Percentiles rank a stretch among this genome's conserved stretches.
These are phyloP conservation scores for Tritrichomonas foetus DNA, from an alignment of 208 protist species.

Conservation along the genomic window DNA sequence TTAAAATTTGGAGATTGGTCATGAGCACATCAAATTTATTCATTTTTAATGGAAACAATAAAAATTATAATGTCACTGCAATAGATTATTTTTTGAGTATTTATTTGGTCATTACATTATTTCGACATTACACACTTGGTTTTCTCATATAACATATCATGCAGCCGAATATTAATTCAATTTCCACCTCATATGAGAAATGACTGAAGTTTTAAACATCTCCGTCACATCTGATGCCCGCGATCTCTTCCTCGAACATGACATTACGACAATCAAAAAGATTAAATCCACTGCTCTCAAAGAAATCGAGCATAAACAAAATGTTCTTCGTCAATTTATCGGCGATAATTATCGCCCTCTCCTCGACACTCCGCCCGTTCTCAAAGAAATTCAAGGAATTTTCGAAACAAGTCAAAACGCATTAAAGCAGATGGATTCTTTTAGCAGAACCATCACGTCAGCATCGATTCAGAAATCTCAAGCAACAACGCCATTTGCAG, in stretches of 20 bases:
- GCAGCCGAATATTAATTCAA: too few species aligned
- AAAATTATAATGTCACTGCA: too few species aligned
- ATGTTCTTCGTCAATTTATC: conserved; percentile 1
- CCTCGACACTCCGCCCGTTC: background rate
- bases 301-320: conserved; percentile 13
- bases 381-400: conserved; percentile 6
- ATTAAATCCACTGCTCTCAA: background rate
- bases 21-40: too few species aligned
- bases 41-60: too few species aligned
- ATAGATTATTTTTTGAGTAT: too few species aligned
- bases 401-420: background rate
- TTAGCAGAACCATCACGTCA: background rate
- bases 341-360: conserved; percentile 27
- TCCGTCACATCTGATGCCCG: background rate
- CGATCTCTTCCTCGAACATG: background rate
- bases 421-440: background rate
- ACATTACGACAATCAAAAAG: conserved; percentile 6
- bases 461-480: background rate
- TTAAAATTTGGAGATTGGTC: too few species aligned
- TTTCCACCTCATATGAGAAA: too few species aligned
- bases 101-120: too few species aligned
- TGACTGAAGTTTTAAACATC: conserved; percentile 29
- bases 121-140: too few species aligned
- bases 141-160: too few species aligned
- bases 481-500: background rate